phyloP scores from a whole-genome alignment of 805 yeast genomes.

The Pichia ethanolica region DNA sequence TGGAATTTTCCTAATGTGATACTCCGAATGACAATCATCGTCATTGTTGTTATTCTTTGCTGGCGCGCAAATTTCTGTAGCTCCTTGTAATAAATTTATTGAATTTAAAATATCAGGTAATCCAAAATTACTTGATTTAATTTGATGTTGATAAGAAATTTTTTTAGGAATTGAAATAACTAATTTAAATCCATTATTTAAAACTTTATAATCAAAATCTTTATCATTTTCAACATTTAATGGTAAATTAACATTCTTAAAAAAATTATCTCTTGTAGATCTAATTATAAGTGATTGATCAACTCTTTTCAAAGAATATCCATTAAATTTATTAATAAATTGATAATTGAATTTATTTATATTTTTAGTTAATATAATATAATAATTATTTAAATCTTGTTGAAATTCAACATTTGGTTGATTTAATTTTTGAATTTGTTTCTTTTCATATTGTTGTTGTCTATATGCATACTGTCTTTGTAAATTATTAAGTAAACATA shows the following conservation, averaged over 20 bases:
- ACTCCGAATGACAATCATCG: not conserved
- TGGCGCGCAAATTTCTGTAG: not conserved
- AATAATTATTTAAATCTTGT: slow-evolving; percentile 20
- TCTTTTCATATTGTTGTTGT: slow-evolving; percentile 8
- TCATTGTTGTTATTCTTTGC: not conserved
- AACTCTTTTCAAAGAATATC: slow-evolving; percentile 19
- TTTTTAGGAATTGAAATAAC: slow-evolving; percentile 14
- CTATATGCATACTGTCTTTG: slow-evolving; percentile 7
- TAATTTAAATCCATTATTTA: slow-evolving; percentile 19
- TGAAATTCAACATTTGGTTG: slow-evolving; percentile 8
- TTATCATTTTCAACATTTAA: slow-evolving; percentile 15
- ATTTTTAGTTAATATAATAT: slow-evolving; percentile 17
- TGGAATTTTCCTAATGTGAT: not conserved
- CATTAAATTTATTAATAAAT: slow-evolving; percentile 13
- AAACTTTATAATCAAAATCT: slow-evolving; percentile 12
- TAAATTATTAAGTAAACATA: slow-evolving; percentile 3
- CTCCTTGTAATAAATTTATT: not conserved
- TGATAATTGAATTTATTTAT: not conserved
- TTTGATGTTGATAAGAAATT: not conserved
- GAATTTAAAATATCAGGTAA: slow-evolving; percentile 2
- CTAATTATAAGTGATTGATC: slow-evolving; percentile 14
- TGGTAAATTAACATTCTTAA: slow-evolving; percentile 19
- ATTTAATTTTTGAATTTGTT: slow-evolving; percentile 4
- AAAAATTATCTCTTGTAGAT: slow-evolving; percentile 18
- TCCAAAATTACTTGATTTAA: not conserved